phyloP scores from a whole-genome alignment of 352 stramenopile genomes.

The Phytophthora meadii region DNA sequence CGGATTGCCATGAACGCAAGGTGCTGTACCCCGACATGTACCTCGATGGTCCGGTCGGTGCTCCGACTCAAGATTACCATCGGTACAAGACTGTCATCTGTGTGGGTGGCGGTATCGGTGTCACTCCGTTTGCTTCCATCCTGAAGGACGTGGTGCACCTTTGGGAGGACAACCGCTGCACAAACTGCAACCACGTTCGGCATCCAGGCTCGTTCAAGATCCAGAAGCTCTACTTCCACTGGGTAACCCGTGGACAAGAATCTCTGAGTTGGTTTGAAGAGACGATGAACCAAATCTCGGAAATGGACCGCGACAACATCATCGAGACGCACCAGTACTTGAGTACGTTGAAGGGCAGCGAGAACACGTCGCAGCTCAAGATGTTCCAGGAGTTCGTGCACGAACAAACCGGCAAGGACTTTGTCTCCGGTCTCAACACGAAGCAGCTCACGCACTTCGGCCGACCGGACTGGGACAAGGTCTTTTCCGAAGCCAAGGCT shows the following conservation, averaged over 20 bases:
- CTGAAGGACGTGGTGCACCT: constrained; percentile 79
- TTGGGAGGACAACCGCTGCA: constrained; percentile 80
- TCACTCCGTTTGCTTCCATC: constrained; percentile 86
- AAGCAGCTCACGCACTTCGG: constrained; percentile 89
- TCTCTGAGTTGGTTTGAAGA: constrained; percentile 86
- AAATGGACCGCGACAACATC: constrained; percentile 78
- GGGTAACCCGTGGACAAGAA: constrained; percentile 81
- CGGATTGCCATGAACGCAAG: constrained; percentile 69
- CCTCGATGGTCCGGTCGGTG: constrained; percentile 76
- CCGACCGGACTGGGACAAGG: constrained; percentile 84
- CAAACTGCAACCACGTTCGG: constrained; percentile 74
- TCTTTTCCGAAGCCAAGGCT: constrained; percentile 61
- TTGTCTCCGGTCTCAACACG: constrained; percentile 80
- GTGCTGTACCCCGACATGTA: constrained; percentile 75
- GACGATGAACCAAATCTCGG: constrained; percentile 87
- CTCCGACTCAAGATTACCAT: constrained; percentile 80
- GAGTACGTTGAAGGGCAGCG: constrained; percentile 77
- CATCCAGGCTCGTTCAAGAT: constrained; percentile 79
- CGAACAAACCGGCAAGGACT: constrained; percentile 74
- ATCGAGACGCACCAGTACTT: constrained; percentile 89
- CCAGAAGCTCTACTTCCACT: constrained; percentile 90
- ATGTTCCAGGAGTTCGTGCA: constrained; percentile 90
- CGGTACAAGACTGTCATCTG: constrained; percentile 82
- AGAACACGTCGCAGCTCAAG: constrained; percentile 77
- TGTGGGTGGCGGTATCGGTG: constrained; percentile 78